Percentiles rank a stretch among this genome's conserved stretches.
These are phyloP conservation scores for Calonectria montana DNA, from an alignment of 2,329 filamentous ascomycete species.

Conservation along the genomic window DNA sequence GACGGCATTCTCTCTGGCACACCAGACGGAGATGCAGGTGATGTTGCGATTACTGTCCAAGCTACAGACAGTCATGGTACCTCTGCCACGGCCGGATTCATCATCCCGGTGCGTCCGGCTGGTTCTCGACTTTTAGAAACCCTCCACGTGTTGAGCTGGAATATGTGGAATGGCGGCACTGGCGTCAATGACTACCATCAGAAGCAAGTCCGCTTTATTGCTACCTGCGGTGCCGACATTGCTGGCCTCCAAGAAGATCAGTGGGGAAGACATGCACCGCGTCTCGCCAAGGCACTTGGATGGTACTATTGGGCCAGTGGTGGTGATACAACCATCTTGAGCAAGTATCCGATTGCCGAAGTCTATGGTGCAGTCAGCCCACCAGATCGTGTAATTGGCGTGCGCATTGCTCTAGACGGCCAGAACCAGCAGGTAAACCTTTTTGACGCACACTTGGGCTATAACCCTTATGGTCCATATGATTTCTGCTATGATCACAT, in stretches of 20 bases:
- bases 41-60: background rate
- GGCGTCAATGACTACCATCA: background rate
- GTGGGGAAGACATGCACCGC: background rate
- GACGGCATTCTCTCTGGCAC: background rate
- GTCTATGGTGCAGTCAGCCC: background rate
- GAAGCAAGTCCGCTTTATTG: background rate
- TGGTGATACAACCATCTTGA: background rate
- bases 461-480: background rate
- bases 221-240: background rate
- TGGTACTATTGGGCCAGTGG: background rate
- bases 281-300: background rate
- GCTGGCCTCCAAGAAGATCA: background rate
- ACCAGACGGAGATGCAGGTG: background rate
- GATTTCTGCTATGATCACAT: slow-evolving; percentile 8
- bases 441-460: background rate
- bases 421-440: background rate
- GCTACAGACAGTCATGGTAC: background rate
- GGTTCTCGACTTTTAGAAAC: background rate
- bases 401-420: background rate
- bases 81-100: background rate
- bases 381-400: background rate
- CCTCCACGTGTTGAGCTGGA: background rate
- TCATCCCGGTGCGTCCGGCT: background rate
- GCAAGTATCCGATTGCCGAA: background rate
- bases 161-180: background rate